Percentiles rank a stretch among this genome's conserved stretches.
Conservation (phyloP, 495 filamentous ascomycete genomes). For the Talaromyces proteolyticus region DNA sequence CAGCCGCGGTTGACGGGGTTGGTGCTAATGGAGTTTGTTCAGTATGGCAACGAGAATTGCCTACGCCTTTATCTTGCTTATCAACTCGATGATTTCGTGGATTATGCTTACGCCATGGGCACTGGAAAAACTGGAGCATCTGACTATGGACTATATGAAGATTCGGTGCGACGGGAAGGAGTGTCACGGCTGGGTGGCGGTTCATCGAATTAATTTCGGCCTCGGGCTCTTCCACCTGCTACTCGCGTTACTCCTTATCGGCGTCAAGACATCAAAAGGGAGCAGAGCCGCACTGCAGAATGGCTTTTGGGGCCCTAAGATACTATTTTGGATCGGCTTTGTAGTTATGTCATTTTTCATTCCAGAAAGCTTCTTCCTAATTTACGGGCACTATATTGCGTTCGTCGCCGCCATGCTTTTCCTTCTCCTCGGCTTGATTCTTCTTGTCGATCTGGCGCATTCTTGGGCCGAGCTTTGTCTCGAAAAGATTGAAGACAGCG, state of each 20-base stretch:
- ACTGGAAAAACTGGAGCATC: conserved; percentile 84
- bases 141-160: conserved; percentile 91
- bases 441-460: conserved; percentile 92
- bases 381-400: conserved; percentile 93
- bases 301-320: conserved; percentile 86
- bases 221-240: conserved; percentile 90
- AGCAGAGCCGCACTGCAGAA: conserved; percentile 87
- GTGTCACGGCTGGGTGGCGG: conserved; percentile 92
- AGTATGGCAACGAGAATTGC: conserved; percentile 96
- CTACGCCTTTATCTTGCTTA: conserved; percentile 89
- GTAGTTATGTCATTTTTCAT: conserved; percentile 93
- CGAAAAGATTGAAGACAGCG: conserved; percentile 83
- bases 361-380: conserved; percentile 89
- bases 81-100: conserved; percentile 97
- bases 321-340: conserved; percentile 79
- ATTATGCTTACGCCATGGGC: conserved; percentile 99
- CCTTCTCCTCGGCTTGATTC: conserved; percentile 83
- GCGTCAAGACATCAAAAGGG: conserved; percentile 82
- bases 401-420: conserved; percentile 88
- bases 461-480: conserved; percentile 97
- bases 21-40: conserved; percentile 14
- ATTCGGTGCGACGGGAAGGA: conserved; percentile 86
- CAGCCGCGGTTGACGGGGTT: background rate
- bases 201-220: conserved; percentile 95
- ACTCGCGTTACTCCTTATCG: conserved; percentile 75